phyloP scores from a whole-genome alignment of 169 alveolate species.

The Plasmodium inui region DNA sequence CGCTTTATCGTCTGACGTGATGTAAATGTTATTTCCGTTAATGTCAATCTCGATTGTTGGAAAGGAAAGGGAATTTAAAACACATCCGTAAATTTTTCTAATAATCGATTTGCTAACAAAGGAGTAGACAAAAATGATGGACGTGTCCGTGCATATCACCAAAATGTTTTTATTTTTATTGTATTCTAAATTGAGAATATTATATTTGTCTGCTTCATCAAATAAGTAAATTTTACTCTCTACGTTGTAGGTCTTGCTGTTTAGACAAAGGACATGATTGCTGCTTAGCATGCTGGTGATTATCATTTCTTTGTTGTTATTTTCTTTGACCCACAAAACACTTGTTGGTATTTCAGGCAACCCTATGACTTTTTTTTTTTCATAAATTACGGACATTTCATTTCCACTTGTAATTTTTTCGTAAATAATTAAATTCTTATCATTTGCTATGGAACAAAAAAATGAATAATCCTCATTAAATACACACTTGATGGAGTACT shows the following conservation, averaged over 20 bases:
- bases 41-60: constrained; percentile 58
- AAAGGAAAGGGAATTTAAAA: constrained; percentile 65
- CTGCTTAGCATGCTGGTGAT: constrained; percentile 45
- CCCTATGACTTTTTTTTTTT: constrained; percentile 65
- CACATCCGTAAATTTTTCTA: constrained; percentile 67
- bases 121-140: constrained; percentile 67
- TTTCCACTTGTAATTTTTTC: constrained; percentile 38
- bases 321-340: constrained; percentile 35
- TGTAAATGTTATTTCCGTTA: constrained; percentile 60
- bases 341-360: constrained; percentile 65
- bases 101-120: constrained; percentile 26
- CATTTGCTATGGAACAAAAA: constrained; percentile 72
- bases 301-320: constrained; percentile 24
- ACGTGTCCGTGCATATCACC: constrained; percentile 69
- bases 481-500: constrained; percentile 46
- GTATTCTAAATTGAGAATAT: constrained; percentile 49
- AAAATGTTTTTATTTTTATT: constrained; percentile 51
- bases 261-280: constrained; percentile 39
- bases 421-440: constrained; percentile 67
- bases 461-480: constrained; percentile 49
- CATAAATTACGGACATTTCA: constrained; percentile 13
- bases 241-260: constrained; percentile 38
- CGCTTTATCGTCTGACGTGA: constrained; percentile 58
- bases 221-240: constrained; percentile 40
- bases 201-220: constrained; percentile 36